Base-by-base conservation (phyloP, 179 eudicot species). In the Carnegiea gigantea region DNA sequence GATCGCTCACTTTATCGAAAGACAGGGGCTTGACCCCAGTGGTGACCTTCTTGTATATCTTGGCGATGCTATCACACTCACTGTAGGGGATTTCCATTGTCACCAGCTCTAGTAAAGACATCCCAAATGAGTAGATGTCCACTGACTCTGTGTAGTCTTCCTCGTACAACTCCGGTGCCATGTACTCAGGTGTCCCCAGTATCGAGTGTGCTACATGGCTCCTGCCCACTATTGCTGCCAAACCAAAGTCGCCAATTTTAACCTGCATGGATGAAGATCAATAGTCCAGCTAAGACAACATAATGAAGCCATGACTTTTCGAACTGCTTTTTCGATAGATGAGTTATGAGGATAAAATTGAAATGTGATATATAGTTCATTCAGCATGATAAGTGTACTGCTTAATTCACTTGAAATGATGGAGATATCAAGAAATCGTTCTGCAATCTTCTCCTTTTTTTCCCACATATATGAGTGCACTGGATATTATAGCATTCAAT, bases 141-240 rank as follows among this genome's bases (percentile, higher is more conserved):
- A 92, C 90, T 65, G 83, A 46, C 77, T 93, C 97, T 0, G 91
- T 92, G 86, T 93, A 93, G 81, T 93, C 90, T 83, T 93, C 95
- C 64, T 93, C 97, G 17, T 93, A 92, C 21, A 93, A 85, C 85
- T 93, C 95, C 1, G 94, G 97, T 43, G 97, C 97, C 95, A 93
- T 93, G 81, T 84, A 93, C 80, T 92, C 97, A 1, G 95, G 97
- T 12, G 94, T 93, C 70, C 97, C 95, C 43, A 93, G 72, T 36
- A 93, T 64, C 1, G 97, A 84, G 83, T 92, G 97, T 14, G 97
- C 97, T 72, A 87, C 86, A 70, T 91, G 95, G 82, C 84, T 90
- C 89, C 88, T 92, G 33, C 90, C 98, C 51, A 92, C 93, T 30
- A 90, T 87, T 28, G 96, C 84, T n/a, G 98, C 98, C 84, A 93